phyloP scores from a whole-genome alignment of 2,329 filamentous ascomycete genomes.

The Apiospora koreana region DNA sequence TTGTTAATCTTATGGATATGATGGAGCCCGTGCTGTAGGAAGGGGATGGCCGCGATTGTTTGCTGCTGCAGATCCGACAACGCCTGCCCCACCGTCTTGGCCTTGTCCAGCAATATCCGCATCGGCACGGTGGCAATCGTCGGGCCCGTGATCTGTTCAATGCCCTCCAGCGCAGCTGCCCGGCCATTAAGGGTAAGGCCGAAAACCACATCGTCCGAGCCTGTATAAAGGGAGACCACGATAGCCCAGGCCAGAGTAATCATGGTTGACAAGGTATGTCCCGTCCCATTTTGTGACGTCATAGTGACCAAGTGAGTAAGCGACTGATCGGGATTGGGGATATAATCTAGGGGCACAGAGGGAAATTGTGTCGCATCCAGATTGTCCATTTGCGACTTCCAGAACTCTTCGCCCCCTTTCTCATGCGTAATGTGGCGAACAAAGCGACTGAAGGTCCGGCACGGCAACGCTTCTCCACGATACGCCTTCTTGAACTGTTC shows the following conservation, averaged over 20 bases:
- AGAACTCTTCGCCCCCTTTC: too few relatives aligned
- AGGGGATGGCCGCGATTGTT: not conserved
- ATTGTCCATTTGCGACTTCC: too few relatives aligned
- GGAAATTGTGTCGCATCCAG: too few relatives aligned
- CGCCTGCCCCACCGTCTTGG: conserved; percentile 20
- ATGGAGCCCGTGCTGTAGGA: not conserved
- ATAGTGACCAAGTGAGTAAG: conserved; percentile 14
- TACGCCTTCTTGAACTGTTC: not conserved
- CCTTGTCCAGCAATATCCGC: conserved; percentile 26
- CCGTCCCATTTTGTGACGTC: conserved; percentile 25
- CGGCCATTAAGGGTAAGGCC: conserved; percentile 43
- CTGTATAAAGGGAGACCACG: conserved; percentile 35
- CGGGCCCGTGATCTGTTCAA: conserved; percentile 22
- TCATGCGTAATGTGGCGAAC: too few relatives aligned
- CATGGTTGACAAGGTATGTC: conserved; percentile 16
- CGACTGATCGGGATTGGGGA: too few relatives aligned
- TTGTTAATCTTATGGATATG: not conserved
- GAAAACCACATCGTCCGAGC: conserved; percentile 40
- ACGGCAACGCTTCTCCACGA: not conserved
- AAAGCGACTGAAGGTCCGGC: not conserved
- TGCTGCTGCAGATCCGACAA: not conserved
- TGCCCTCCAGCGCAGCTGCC: conserved; percentile 16
- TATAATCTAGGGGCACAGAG: too few relatives aligned
- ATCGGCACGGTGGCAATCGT: conserved; percentile 45
- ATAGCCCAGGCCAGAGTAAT: conserved; percentile 43